phyloP scores from a whole-genome alignment of 2,329 filamentous ascomycete genomes.

The Emydomyces testavorans region DNA sequence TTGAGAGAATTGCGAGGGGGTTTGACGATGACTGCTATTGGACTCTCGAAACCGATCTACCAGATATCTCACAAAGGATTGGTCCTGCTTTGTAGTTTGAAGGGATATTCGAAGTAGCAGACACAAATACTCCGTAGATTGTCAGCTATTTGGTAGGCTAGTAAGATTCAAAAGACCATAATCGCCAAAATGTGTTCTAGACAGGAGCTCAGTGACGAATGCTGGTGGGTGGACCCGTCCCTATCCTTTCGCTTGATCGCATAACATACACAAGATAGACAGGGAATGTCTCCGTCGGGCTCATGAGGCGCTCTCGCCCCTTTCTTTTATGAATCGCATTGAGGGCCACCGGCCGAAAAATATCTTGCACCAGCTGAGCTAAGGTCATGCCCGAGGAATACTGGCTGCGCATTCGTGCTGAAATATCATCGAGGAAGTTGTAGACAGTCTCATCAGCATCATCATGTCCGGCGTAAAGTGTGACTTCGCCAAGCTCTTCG shows the following conservation, averaged over 20 bases:
- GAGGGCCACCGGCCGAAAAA: constrained; percentile 13
- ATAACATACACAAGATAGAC: constrained; percentile 11
- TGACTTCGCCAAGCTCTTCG: too few relatives aligned
- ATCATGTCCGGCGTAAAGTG: too few relatives aligned
- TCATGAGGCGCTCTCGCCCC: constrained; percentile 6
- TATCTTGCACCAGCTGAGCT: constrained; percentile 8
- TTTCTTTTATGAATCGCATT: constrained; percentile 12
- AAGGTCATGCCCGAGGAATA: neutral
- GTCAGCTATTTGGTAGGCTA: too few relatives aligned
- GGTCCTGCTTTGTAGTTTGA: neutral
- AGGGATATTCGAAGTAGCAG: too few relatives aligned
- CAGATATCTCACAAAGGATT: constrained; percentile 3
- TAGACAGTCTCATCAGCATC: too few relatives aligned
- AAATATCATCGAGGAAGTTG: too few relatives aligned
- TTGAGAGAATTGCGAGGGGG: constrained; percentile 15
- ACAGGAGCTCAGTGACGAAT: neutral
- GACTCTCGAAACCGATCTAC: constrained; percentile 15
- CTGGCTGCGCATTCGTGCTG: neutral
- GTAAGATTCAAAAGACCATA: too few relatives aligned
- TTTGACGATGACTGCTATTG: constrained; percentile 14
- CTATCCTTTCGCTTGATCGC: constrained; percentile 9
- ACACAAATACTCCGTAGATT: too few relatives aligned
- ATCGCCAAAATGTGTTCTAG: too few relatives aligned
- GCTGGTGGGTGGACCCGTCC: neutral
- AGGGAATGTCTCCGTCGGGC: constrained; percentile 10